phyloP scores from a whole-genome alignment of 495 filamentous ascomycete genomes.

The Podospora anserina region DNA sequence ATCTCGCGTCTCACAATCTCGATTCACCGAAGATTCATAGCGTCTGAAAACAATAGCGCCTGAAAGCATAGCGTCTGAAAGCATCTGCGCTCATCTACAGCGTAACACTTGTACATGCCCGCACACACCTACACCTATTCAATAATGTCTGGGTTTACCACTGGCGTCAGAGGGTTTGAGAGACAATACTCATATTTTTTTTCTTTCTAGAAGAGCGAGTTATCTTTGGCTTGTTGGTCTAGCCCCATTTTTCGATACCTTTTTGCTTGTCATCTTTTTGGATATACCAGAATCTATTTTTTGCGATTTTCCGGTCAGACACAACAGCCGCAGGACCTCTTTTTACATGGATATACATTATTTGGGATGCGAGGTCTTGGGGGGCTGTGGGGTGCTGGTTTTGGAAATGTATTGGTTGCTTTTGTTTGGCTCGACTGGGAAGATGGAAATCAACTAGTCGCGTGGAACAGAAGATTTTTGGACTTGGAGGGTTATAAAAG shows the following conservation, averaged over 20 bases:
- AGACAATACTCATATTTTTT: background rate
- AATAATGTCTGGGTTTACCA: constrained; percentile 12
- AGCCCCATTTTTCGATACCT: background rate
- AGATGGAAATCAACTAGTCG: background rate
- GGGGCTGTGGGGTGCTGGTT: background rate
- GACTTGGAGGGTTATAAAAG: background rate
- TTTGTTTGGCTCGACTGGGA: background rate
- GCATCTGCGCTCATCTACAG: no score
- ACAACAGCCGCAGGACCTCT: background rate
- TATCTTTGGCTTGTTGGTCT: background rate
- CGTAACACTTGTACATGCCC: no score
- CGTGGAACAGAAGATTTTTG: background rate
- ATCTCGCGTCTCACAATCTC: constrained; percentile 44
- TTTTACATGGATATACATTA: background rate
- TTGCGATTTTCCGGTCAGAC: background rate
- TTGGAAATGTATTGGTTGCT: background rate
- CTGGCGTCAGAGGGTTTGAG: background rate
- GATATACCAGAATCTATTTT: background rate
- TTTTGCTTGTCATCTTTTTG: background rate
- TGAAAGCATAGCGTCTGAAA: background rate
- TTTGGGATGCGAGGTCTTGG: background rate
- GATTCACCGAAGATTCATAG: constrained; percentile 49
- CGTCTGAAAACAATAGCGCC: background rate
- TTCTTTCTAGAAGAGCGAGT: background rate
- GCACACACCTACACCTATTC: background rate